These are phyloP conservation scores for Fusarium abutilonis DNA, from an alignment of 2,329 filamentous ascomycete species.

Conservation along the genomic window DNA sequence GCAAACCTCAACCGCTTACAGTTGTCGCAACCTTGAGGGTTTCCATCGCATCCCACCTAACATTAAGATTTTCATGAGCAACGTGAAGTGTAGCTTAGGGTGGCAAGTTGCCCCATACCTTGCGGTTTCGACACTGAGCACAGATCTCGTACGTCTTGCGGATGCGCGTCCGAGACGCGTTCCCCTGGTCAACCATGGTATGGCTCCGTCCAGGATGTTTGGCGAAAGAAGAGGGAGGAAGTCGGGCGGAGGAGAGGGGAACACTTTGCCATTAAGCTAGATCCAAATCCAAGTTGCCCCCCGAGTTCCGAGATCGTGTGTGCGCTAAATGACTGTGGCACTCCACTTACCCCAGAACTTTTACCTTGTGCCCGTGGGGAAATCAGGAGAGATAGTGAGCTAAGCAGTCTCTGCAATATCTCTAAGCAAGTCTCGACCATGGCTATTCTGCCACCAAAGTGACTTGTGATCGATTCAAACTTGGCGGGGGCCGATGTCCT, in stretches of 20 bases:
- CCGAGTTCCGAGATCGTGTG: slow-evolving; percentile 19
- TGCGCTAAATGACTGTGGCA: background rate
- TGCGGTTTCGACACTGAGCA: slow-evolving; percentile 28
- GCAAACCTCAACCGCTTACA: slow-evolving; percentile 16
- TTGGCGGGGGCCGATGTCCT: background rate
- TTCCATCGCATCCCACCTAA: slow-evolving; percentile 22
- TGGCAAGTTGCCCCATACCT: background rate
- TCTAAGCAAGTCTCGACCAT: background rate
- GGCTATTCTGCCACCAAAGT: background rate
- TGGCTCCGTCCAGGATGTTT: background rate
- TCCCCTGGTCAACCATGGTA: background rate
- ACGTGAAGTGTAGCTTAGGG: background rate
- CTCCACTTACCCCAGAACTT: slow-evolving; percentile 18
- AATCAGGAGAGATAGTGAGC: slow-evolving; percentile 3
- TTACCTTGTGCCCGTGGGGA: slow-evolving; percentile 8
- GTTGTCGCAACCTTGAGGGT: slow-evolving; percentile 8
- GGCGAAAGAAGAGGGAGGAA: slow-evolving; percentile 8
- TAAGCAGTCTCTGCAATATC: slow-evolving; percentile 2
- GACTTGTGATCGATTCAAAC: background rate
- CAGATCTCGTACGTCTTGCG: slow-evolving; percentile 27
- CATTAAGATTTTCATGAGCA: background rate
- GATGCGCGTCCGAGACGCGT: slow-evolving; percentile 9
- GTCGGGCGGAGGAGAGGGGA: slow-evolving; percentile 16
- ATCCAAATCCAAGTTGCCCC: background rate
- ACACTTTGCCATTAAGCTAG: background rate